Conservation (phyloP, 139 green algal species). For the Volvox reticuliferus region DNA sequence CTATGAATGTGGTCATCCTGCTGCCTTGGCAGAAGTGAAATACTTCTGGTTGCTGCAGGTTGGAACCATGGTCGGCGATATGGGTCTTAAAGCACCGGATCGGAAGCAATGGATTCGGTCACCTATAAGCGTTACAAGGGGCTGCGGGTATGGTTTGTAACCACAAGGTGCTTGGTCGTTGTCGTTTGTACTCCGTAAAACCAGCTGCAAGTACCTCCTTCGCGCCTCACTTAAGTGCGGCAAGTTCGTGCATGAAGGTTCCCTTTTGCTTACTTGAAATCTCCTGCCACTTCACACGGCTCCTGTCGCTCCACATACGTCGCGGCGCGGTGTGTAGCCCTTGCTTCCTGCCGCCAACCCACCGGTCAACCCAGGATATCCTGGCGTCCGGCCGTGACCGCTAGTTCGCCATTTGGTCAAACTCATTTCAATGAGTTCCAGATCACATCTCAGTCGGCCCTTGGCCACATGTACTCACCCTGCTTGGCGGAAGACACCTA, state of each 20-base stretch:
- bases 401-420: too few relatives aligned
- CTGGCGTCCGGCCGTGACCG: too few relatives aligned
- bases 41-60: background rate
- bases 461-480: too few relatives aligned
- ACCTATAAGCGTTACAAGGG: background rate
- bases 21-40: too few relatives aligned
- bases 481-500: too few relatives aligned
- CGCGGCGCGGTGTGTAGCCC: background rate
- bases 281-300: too few relatives aligned
- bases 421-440: too few relatives aligned
- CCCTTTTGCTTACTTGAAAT: background rate
- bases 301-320: background rate
- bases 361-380: background rate
- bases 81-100: constrained; percentile 4
- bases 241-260: background rate
- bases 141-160: background rate
- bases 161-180: background rate
- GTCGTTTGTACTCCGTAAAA: background rate
- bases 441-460: too few relatives aligned
- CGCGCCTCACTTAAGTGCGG: too few relatives aligned
- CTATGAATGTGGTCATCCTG: background rate
- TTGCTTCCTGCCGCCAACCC: background rate
- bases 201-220: too few relatives aligned
- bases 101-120: constrained; percentile 13
- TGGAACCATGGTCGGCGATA: background rate